Percentiles rank a stretch among this genome's conserved stretches.
Conservation (phyloP, 2,329 filamentous ascomycete genomes). For the Alternaria ethzedia region DNA sequence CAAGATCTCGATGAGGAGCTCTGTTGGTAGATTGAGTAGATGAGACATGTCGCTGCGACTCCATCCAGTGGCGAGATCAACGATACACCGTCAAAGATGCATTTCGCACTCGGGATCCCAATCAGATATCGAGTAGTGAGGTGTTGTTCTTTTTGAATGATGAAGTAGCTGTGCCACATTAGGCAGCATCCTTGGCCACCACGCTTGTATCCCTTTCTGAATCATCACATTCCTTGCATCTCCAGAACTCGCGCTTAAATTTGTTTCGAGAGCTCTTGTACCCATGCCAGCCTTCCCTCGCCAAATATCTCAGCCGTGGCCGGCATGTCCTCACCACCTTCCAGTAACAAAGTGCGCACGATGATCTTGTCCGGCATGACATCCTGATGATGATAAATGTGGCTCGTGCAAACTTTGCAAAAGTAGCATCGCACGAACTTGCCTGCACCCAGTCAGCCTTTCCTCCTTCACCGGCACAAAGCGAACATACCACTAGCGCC, state of each 20-base stretch:
- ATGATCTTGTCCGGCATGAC: conserved; percentile 51
- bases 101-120: background rate
- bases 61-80: background rate
- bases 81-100: background rate
- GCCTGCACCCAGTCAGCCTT: conserved; percentile 10
- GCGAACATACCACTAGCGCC: background rate
- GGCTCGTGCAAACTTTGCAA: conserved; percentile 48
- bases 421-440: conserved; percentile 49
- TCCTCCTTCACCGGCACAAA: conserved; percentile 35
- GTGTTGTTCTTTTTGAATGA: background rate
- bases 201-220: background rate
- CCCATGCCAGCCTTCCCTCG: conserved; percentile 46
- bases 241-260: background rate
- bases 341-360: conserved; percentile 48
- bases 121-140: background rate
- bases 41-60: background rate
- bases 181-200: background rate
- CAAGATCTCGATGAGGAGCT: background rate
- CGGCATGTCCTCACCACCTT: conserved; percentile 43
- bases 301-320: conserved; percentile 49
- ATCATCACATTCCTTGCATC: background rate
- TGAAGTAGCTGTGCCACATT: background rate
- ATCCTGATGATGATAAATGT: conserved; percentile 51
- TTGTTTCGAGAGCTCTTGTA: conserved; percentile 27
- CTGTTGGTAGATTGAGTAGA: background rate